These are phyloP conservation scores for Pelargonium hybrid DNA, from an alignment of 441 rosid genomes.

Conservation along the genomic window DNA sequence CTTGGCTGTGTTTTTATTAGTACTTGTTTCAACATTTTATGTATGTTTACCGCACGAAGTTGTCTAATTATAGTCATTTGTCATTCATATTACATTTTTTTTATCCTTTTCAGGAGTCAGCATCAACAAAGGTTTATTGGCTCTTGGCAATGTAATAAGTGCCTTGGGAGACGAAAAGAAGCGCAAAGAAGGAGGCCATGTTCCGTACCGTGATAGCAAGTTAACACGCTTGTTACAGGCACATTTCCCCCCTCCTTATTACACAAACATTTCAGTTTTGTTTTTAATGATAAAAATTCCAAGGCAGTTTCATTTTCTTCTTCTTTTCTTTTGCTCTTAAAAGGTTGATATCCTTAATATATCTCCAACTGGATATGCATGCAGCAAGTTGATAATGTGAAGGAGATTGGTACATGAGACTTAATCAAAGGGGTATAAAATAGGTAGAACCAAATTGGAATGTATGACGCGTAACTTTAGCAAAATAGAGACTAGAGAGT, in stretches of 20 bases:
- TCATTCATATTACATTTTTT: neutral
- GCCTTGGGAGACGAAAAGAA: slow-evolving; percentile 92
- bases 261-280: neutral
- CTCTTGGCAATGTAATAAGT: slow-evolving; percentile 93
- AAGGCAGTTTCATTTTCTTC: neutral
- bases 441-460: too few relatives aligned
- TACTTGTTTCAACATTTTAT: neutral
- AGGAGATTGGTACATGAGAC: neutral
- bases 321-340: neutral
- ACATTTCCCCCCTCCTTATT: slow-evolving; percentile 7
- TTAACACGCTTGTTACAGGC: slow-evolving; percentile 92
- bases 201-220: slow-evolving; percentile 98
- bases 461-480: neutral
- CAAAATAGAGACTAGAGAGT: neutral
- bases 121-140: slow-evolving; percentile 86
- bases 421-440: too few relatives aligned
- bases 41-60: neutral
- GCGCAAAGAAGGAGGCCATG: slow-evolving; percentile 91
- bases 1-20: neutral
- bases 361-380: neutral
- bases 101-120: slow-evolving; percentile 50
- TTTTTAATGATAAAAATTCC: neutral
- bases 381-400: neutral
- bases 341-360: neutral
- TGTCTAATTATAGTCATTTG: neutral